Evolutionary conservation across 495 filamentous ascomycete species (phyloP).

Genomic region (Penicillium coprophilum): DNA sequence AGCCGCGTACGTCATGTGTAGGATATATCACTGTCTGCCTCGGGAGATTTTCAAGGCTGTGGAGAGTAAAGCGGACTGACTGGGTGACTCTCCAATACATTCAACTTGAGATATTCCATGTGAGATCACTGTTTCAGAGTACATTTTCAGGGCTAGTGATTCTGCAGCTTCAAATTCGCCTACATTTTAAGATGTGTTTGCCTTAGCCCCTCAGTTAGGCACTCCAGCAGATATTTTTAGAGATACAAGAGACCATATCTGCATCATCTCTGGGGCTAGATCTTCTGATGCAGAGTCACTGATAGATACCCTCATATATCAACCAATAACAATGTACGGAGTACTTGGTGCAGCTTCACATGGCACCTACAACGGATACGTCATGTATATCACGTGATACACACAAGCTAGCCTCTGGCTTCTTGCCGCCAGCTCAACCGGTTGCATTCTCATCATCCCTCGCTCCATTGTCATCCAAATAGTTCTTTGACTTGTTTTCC

Average conservation of each 20-base stretch:
- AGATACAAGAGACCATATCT: not conserved
- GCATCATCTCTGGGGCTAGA: not conserved
- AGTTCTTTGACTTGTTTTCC: constrained; percentile 8
- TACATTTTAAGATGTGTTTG: not conserved
- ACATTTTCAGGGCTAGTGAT: not conserved
- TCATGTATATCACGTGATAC: constrained; percentile 30
- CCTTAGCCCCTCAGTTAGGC: not conserved
- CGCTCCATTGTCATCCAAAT: constrained; percentile 18
- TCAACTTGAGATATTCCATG: not conserved
- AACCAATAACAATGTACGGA: not conserved
- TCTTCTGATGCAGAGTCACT: not conserved
- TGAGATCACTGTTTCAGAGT: not conserved
- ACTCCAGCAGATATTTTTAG: not conserved
- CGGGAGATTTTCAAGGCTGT: constrained; percentile 1
- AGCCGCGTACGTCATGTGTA: constrained; percentile 9
- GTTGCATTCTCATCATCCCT: constrained; percentile 33
- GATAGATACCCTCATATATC: not conserved
- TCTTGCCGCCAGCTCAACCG: constrained; percentile 28
- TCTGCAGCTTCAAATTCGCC: not conserved
- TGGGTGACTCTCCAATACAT: not conserved
- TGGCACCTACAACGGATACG: constrained; percentile 18
- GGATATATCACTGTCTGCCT: not conserved
- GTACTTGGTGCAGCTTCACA: constrained; percentile 2
- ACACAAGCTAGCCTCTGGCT: constrained; percentile 20
- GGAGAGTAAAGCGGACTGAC: not conserved